These are phyloP conservation scores for Naumovozyma dairenensis DNA, from an alignment of 805 yeast species.

Conservation along the genomic window DNA sequence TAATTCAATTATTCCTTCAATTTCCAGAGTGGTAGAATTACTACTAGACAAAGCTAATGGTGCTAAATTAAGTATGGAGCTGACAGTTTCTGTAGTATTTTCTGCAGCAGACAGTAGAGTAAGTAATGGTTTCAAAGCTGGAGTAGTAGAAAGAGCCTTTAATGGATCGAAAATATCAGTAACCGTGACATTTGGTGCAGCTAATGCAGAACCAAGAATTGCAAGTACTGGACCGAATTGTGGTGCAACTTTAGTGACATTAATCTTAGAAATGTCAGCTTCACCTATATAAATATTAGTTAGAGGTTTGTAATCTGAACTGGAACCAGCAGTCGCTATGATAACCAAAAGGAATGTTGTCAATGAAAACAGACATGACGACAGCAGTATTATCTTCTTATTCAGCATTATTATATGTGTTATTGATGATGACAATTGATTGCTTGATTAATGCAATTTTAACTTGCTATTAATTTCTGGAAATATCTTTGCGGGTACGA, in stretches of 20 bases:
- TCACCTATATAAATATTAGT: slow-evolving; percentile 26
- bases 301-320: slow-evolving; percentile 23
- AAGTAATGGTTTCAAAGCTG: slow-evolving; percentile 24
- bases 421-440: no score
- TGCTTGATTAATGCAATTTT: no score
- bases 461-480: no score
- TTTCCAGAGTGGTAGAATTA: slow-evolving; percentile 9
- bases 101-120: slow-evolving; percentile 19
- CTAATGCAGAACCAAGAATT: slow-evolving; percentile 21
- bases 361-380: slow-evolving; percentile 15
- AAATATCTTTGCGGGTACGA: no score
- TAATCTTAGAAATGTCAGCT: slow-evolving; percentile 25
- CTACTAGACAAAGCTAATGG: slow-evolving; percentile 19
- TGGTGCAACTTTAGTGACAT: slow-evolving; percentile 28
- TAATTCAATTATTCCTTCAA: slow-evolving; percentile 11
- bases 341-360: slow-evolving; percentile 22
- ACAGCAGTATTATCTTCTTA: slow-evolving; percentile 3
- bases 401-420: background rate
- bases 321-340: slow-evolving; percentile 26
- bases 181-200: slow-evolving; percentile 15
- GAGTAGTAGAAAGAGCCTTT: slow-evolving; percentile 18
- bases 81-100: slow-evolving; percentile 18
- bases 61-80: slow-evolving; percentile 18
- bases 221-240: slow-evolving; percentile 20
- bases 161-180: slow-evolving; percentile 17